A percentile compares a stretch with the other conserved stretches of the same genome.
These are phyloP conservation scores for Aspergillus haitiensis DNA, from an alignment of 495 filamentous ascomycete species.

Conservation along the genomic window DNA sequence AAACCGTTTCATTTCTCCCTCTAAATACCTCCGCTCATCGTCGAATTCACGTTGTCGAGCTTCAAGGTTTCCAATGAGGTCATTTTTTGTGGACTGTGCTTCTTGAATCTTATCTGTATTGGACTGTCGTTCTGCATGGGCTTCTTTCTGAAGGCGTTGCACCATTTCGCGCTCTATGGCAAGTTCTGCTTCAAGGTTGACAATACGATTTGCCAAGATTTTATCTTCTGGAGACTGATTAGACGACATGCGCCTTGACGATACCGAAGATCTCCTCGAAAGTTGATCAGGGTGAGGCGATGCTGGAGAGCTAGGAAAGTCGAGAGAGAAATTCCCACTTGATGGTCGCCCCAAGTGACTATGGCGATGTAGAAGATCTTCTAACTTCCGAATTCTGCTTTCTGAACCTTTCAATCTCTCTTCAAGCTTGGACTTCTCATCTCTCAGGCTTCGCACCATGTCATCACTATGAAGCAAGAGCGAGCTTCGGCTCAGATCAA, in stretches of 20 bases:
- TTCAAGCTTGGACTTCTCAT: constrained; percentile 77
- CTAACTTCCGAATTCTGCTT: constrained; percentile 85
- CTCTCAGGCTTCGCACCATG: constrained; percentile 67
- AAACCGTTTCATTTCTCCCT: constrained; percentile 72
- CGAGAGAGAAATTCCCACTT: constrained; percentile 63
- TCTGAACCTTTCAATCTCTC: constrained; percentile 83
- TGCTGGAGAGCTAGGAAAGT: constrained; percentile 49
- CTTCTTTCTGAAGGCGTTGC: constrained; percentile 58
- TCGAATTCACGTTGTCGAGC: constrained; percentile 85
- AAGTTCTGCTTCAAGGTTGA: constrained; percentile 81
- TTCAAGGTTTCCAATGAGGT: constrained; percentile 92
- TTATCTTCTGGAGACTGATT: constrained; percentile 67
- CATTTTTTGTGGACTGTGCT: constrained; percentile 85
- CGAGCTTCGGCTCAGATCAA: constrained; percentile 78
- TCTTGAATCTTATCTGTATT: constrained; percentile 72
- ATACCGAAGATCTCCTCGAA: constrained; percentile 63
- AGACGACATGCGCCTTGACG: constrained; percentile 65
- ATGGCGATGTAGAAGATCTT: constrained; percentile 90
- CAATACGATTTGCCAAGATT: constrained; percentile 63
- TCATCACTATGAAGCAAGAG: constrained; percentile 80
- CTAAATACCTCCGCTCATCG: constrained; percentile 75
- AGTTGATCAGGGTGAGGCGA: constrained; percentile 56
- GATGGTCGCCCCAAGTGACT: constrained; percentile 69
- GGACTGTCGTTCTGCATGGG: constrained; percentile 64
- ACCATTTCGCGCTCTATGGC: constrained; percentile 60